Base-by-base conservation (phyloP, 306 rosid genomes). In the Acacia crassicarpa region DNA sequence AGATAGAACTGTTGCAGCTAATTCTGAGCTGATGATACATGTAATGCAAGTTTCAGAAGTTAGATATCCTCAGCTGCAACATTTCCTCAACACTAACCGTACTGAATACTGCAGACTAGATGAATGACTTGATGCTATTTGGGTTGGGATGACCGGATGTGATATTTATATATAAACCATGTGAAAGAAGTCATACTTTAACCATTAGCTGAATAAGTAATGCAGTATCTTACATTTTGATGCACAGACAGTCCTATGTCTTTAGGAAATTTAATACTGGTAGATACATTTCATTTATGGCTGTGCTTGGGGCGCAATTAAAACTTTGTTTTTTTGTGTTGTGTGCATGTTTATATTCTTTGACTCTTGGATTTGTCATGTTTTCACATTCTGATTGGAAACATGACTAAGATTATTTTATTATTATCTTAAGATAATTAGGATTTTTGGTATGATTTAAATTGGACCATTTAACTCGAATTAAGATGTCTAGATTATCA, bases 281-380 rank as follows among this genome's bases (percentile, higher is more conserved):
- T 40, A 68, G 27, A 68, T 20, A 40, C 74, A 67, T 67, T 67
- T 68, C 15, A n/a, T 68, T 68, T n/a, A 11, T 41, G 74, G 74
- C 20, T 68, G 53, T 33, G 1, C 30, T 2, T 41, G 53, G 51
- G 45, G 51, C 19, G 1, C 8, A n/a, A 40, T 10, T 9, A 17
- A 41, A 68, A 33, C 35, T 35, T 7, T 15, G 12, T 8, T 67
- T 3, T 69, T 41, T 41, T n/a, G 12, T 11, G 16, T 33, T 17
- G 38, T 69, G 2, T 20, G 15, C 44, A 44, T 70, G 56, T 35
- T 23, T 13, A 9, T 70, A 11, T 44, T 44, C 20, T 41, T 41
- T 25, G 75, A 22, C 54, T 1, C 33, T 43, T 41, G 33, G 54
- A 70, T 27, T n/a, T 17, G 22, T 45, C 38, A 0, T 38, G 41